Evolutionary conservation across 495 filamentous ascomycete species (phyloP), one percentile per base, ranked within the genome.

Genomic region (Annulohypoxylon moriforme): DNA sequence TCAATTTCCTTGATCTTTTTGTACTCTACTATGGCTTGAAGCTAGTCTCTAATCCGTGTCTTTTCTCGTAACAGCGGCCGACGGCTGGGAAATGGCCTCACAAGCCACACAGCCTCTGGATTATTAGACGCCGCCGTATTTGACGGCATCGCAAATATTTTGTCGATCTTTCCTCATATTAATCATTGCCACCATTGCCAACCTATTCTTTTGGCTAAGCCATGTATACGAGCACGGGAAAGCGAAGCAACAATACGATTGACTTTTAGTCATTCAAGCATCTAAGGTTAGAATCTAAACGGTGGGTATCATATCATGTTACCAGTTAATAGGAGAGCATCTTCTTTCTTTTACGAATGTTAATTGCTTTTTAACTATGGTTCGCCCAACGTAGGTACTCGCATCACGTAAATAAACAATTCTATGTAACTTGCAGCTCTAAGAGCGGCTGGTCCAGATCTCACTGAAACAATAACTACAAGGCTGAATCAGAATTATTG

Each of bases 401-500:
- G 1, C 25, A n/a, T 22, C 4, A 2, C 34, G n/a, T 29, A 4
- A 33, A 8, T 0, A 13, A 14, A 24, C 9, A 1, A 29, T 57
- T n/a, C 34, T 20, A 25, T 25, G 18, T 40, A 53, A 25, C 38
- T 57, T 52, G 7, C 10, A 34, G 36, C 27, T 34, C 42, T 6
- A 38, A 38, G 33, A 36, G 13, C 24, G 49, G 25, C 33, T 16
- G 4, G 60, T 29, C 13, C 27, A 44, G n/a, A 55, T 66, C 42
- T 64, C 27, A 52, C 33, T 63, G 49, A 63, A 67, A 67, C 61
- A 66, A 61, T 33, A 69, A 38, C 31, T 31, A 42, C 66, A 67
- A 67, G 66, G 66, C 66, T 69, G 65, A 55, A 64, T 68, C 65
- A 73, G 6, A 38, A 14, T 9, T 57, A 27, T 44, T 62, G 56